These are phyloP conservation scores for Camellia japonica DNA, from an alignment of 148 eudicot species.

Conservation along the genomic window DNA sequence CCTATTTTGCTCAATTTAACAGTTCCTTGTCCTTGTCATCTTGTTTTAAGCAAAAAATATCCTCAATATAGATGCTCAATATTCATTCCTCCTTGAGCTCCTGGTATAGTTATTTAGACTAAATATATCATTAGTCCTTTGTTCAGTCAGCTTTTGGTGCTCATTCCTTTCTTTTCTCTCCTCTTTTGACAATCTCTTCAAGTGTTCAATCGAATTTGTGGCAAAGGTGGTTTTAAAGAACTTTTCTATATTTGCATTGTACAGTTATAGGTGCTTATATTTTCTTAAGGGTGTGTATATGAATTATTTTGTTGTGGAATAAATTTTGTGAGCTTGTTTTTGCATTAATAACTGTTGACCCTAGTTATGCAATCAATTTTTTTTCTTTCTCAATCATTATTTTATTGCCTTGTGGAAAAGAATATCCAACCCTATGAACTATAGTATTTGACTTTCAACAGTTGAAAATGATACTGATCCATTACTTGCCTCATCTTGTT, in stretches of 20 bases:
- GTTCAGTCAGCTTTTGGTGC: neutral
- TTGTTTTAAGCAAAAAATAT: slow-evolving; percentile 37
- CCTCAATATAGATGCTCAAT: slow-evolving; percentile 38
- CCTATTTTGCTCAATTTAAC: slow-evolving; percentile 44
- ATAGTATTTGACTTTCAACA: slow-evolving; percentile 2
- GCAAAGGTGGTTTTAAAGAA: slow-evolving; percentile 16
- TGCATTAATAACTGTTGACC: neutral
- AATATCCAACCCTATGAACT: neutral
- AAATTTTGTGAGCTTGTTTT: slow-evolving; percentile 6
- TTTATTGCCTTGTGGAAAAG: neutral
- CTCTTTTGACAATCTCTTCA: neutral
- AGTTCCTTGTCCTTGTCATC: slow-evolving; percentile 33
- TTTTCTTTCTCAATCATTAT: slow-evolving; percentile 2
- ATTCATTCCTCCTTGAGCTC: slow-evolving; percentile 1
- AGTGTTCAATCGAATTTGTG: slow-evolving; percentile 20
- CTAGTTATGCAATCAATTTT: neutral
- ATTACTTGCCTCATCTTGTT: slow-evolving; percentile 5
- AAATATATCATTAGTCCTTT: slow-evolving; percentile 6
- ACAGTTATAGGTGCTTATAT: slow-evolving; percentile 33
- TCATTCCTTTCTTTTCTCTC: slow-evolving; percentile 16
- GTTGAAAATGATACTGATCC: neutral
- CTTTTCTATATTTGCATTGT: slow-evolving; percentile 24
- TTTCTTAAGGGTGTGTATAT: slow-evolving; percentile 27
- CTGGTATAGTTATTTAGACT: slow-evolving; percentile 14
- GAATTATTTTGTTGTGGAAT: slow-evolving; percentile 19